Evolutionary conservation across 495 filamentous ascomycete species (phyloP).

Genomic region (Lasiosphaeriaceae sp.): DNA sequence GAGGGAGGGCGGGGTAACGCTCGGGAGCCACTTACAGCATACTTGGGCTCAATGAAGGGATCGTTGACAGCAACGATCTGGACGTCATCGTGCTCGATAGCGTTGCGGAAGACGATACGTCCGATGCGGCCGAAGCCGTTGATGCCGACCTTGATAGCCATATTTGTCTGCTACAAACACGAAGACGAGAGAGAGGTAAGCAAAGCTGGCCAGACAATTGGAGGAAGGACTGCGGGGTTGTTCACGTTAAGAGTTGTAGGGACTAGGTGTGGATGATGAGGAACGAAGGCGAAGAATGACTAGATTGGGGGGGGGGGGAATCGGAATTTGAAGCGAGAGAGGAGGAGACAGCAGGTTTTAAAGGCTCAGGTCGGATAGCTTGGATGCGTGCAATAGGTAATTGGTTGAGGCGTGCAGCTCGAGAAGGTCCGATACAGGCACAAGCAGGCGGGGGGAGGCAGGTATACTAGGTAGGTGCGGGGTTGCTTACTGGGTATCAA

Average conservation of each 20-base stretch:
- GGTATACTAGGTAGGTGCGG: slow-evolving; percentile 29
- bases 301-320: too few species aligned
- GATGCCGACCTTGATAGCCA: slow-evolving; percentile 77
- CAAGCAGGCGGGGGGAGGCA: slow-evolving; percentile 7
- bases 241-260: slow-evolving; percentile 2
- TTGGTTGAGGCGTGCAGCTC: slow-evolving; percentile 8
- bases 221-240: not conserved
- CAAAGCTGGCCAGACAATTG: slow-evolving; percentile 1
- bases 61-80: slow-evolving; percentile 96
- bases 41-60: slow-evolving; percentile 97
- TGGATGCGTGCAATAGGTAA: slow-evolving; percentile 10
- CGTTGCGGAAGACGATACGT: slow-evolving; percentile 77
- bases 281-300: slow-evolving; percentile 10
- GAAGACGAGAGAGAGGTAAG: slow-evolving; percentile 8
- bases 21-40: slow-evolving; percentile 72
- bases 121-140: slow-evolving; percentile 99
- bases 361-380: slow-evolving; percentile 12
- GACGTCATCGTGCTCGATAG: slow-evolving; percentile 78
- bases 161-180: slow-evolving; percentile 38
- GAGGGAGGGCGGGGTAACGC: not conserved
- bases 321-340: slow-evolving; percentile 16
- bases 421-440: slow-evolving; percentile 28
- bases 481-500: slow-evolving; percentile 12
- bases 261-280: slow-evolving; percentile 8
- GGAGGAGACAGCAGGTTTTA: slow-evolving; percentile 26